These are phyloP conservation scores for Russula vinacea DNA, from an alignment of 768 basidiomycete species.

Conservation along the genomic window DNA sequence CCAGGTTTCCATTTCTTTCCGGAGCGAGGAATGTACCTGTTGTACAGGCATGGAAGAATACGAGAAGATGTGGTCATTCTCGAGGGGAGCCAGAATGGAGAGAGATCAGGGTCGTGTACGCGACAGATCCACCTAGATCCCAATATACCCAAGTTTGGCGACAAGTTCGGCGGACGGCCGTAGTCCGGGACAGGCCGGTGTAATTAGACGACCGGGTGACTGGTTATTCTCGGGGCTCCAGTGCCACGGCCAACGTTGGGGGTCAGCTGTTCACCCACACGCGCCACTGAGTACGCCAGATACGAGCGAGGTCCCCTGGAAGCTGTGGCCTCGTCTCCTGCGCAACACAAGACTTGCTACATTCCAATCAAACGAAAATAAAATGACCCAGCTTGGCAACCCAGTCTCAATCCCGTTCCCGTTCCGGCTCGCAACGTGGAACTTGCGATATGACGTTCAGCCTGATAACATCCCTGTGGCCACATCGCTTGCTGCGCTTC, in stretches of 20 bases:
- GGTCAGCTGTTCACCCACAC: conserved; percentile 14
- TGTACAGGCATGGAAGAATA: not conserved
- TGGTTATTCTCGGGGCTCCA: not conserved
- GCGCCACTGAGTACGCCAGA: conserved; percentile 16
- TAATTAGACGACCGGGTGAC: not conserved
- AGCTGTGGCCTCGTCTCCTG: not conserved
- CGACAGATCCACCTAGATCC: conserved; percentile 13
- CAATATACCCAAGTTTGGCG: conserved; percentile 17
- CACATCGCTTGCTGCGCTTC: conserved; percentile 43
- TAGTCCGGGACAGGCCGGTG: conserved; percentile 3
- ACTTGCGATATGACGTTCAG: conserved; percentile 52
- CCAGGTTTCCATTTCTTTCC: not conserved
- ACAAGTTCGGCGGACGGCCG: conserved; percentile 2
- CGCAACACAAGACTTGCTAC: not conserved
- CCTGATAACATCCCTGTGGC: conserved; percentile 52
- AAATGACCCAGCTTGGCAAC: not conserved
- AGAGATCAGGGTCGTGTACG: not conserved
- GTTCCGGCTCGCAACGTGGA: conserved; percentile 44
- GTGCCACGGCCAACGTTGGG: not conserved
- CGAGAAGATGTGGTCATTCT: too few relatives aligned
- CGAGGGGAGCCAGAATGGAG: not conserved
- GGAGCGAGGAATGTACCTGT: not conserved
- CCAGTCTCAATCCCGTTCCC: not conserved
- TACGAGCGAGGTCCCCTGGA: not conserved
- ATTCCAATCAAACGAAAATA: too few relatives aligned